These are phyloP conservation scores for Pseudogymnoascus verrucosus DNA, from an alignment of 2,329 filamentous ascomycete genomes.

Conservation along the genomic window DNA sequence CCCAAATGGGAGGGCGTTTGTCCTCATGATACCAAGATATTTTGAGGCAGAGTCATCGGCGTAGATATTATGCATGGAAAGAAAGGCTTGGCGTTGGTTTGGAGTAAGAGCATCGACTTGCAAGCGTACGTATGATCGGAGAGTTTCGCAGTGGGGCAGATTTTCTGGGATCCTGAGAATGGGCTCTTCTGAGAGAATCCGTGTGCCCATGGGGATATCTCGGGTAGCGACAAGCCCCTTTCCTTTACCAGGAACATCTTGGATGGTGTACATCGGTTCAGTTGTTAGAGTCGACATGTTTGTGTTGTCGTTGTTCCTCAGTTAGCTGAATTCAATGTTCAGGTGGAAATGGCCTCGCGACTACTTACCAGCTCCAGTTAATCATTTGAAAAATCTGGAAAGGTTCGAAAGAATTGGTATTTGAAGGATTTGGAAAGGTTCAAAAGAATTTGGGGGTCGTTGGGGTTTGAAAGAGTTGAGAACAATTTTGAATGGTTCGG, in stretches of 20 bases:
- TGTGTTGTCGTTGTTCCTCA: neutral
- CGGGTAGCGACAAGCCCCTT: slow-evolving; percentile 33
- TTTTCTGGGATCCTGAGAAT: slow-evolving; percentile 26
- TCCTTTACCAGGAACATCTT: slow-evolving; percentile 28
- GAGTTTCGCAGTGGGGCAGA: neutral
- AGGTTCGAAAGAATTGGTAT: neutral
- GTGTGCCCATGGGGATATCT: slow-evolving; percentile 32
- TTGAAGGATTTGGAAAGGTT: neutral
- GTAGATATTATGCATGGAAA: neutral
- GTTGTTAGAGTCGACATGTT: neutral
- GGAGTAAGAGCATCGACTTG: neutral
- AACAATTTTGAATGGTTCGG: neutral
- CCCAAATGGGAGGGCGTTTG: slow-evolving; percentile 14
- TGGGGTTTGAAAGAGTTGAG: neutral
- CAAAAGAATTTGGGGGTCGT: neutral
- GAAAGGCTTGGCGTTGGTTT: neutral
- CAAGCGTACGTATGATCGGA: slow-evolving; percentile 8
- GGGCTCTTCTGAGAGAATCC: slow-evolving; percentile 34
- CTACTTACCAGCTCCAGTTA: neutral
- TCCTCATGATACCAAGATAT: slow-evolving; percentile 16
- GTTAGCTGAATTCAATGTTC: neutral
- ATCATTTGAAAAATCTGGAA: neutral
- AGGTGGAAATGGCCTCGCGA: neutral
- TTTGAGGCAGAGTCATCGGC: neutral
- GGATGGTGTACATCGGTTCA: neutral